Evolutionary conservation across 805 yeast genomes (phyloP).

Genomic region (Torulaspora microellipsoides): DNA sequence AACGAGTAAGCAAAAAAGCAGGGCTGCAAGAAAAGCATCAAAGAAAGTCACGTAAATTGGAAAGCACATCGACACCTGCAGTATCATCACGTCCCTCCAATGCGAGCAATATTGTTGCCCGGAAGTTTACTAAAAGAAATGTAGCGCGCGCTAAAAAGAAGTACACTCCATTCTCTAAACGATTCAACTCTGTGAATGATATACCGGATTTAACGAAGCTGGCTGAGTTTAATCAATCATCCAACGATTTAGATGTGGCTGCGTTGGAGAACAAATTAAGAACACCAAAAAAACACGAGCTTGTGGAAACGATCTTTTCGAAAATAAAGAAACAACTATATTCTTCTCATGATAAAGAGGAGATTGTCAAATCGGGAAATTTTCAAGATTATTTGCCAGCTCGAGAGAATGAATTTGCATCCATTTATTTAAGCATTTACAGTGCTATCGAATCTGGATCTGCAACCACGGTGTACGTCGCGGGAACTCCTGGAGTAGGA

Average conservation of each 20-base stretch:
- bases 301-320: slow-evolving; percentile 34
- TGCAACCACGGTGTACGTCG: slow-evolving; percentile 83
- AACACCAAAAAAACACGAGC: slow-evolving; percentile 39
- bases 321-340: slow-evolving; percentile 35
- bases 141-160: slow-evolving; percentile 31
- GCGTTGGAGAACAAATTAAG: slow-evolving; percentile 30
- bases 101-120: slow-evolving; percentile 9
- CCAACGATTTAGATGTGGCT: slow-evolving; percentile 20
- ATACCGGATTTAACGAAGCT: slow-evolving; percentile 31
- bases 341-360: slow-evolving; percentile 41
- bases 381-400: slow-evolving; percentile 65
- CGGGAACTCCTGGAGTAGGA: slow-evolving; percentile 98
- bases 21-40: neutral
- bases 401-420: slow-evolving; percentile 75
- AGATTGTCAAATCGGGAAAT: slow-evolving; percentile 36
- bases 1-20: neutral
- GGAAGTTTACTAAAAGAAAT: slow-evolving; percentile 32
- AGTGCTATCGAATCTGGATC: slow-evolving; percentile 62
- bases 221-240: slow-evolving; percentile 26
- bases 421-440: slow-evolving; percentile 63
- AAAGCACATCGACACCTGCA: slow-evolving; percentile 3
- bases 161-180: slow-evolving; percentile 28
- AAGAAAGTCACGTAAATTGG: slow-evolving; percentile 7
- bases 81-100: slow-evolving; percentile 9
- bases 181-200: slow-evolving; percentile 24